A percentile compares a stretch with the other conserved stretches of the same genome.
Conservation (phyloP, 495 filamentous ascomycete species). For the Trichocladium antarcticum region DNA sequence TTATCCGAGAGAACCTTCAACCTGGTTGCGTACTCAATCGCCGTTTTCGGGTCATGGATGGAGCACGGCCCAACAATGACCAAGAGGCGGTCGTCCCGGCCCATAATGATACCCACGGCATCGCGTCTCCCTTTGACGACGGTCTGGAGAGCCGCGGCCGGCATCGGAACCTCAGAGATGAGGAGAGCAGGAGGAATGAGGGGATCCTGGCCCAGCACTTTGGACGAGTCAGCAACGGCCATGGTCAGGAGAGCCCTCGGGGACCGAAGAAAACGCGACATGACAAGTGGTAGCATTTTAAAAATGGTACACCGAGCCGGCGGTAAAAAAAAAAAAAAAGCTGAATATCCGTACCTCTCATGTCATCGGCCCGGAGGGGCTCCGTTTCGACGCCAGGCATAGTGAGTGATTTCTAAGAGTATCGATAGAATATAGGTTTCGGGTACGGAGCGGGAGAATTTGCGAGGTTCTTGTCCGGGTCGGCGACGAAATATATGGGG, state of each 20-base stretch:
- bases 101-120: constrained; percentile 71
- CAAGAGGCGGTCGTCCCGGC: constrained; percentile 70
- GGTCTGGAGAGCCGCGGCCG: constrained; percentile 49
- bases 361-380: constrained; percentile 39
- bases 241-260: neutral
- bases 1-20: constrained; percentile 63
- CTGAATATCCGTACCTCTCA: constrained; percentile 37
- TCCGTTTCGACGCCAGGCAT: constrained; percentile 39
- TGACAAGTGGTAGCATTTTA: too few relatives aligned
- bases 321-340: too few relatives aligned
- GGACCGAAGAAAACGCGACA: constrained; percentile 3
- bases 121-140: constrained; percentile 76
- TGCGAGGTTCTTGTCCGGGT: neutral
- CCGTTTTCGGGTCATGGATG: constrained; percentile 83
- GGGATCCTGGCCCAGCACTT: constrained; percentile 92
- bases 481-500: neutral
- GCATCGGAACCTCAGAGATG: constrained; percentile 75
- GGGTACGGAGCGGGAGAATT: neutral
- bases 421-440: too few relatives aligned
- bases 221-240: constrained; percentile 17
- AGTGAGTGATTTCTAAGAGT: constrained; percentile 8
- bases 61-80: constrained; percentile 95
- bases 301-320: too few relatives aligned
- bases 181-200: constrained; percentile 83
- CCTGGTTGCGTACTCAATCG: constrained; percentile 73